Percentiles rank a stretch among this genome's conserved stretches.
These are phyloP conservation scores for Neurospora intermedia DNA, from an alignment of 495 filamentous ascomycete species.

Conservation along the genomic window DNA sequence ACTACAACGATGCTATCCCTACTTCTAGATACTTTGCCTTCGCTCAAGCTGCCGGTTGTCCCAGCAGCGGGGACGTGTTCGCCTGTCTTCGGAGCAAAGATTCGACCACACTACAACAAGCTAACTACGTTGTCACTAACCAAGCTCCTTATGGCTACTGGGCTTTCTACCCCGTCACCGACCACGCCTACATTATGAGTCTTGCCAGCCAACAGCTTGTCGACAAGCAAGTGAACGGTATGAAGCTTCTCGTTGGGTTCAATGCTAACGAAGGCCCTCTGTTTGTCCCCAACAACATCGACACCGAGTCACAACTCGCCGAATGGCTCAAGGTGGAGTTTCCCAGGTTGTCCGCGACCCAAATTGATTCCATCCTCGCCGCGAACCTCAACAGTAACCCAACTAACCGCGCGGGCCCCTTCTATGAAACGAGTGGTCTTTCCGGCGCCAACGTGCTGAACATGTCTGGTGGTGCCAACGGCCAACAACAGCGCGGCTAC, in stretches of 20 bases:
- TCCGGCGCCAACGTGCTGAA: conserved; percentile 12
- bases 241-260: conserved; percentile 39
- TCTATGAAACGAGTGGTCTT: conserved; percentile 20
- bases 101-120: conserved; percentile 41
- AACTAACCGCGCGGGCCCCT: conserved; percentile 9
- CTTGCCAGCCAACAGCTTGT: conserved; percentile 42
- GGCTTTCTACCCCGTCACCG: conserved; percentile 52
- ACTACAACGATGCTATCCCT: conserved; percentile 36
- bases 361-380: conserved; percentile 32
- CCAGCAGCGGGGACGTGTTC: conserved; percentile 33
- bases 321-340: conserved; percentile 35
- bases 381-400: conserved; percentile 16
- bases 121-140: conserved; percentile 37
- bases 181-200: conserved; percentile 44
- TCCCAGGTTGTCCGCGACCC: conserved; percentile 35
- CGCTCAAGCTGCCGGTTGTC: conserved; percentile 41
- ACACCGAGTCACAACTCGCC: conserved; percentile 35
- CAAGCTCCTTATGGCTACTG: conserved; percentile 25
- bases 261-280: conserved; percentile 42
- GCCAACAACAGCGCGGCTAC: conserved; percentile 29
- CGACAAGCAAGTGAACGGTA: conserved; percentile 40
- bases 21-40: conserved; percentile 44
- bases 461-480: conserved; percentile 16
- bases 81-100: conserved; percentile 42
- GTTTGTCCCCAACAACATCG: conserved; percentile 33